phyloP scores from a whole-genome alignment of 345 rosid species.

The Carallia pectinifolia region DNA sequence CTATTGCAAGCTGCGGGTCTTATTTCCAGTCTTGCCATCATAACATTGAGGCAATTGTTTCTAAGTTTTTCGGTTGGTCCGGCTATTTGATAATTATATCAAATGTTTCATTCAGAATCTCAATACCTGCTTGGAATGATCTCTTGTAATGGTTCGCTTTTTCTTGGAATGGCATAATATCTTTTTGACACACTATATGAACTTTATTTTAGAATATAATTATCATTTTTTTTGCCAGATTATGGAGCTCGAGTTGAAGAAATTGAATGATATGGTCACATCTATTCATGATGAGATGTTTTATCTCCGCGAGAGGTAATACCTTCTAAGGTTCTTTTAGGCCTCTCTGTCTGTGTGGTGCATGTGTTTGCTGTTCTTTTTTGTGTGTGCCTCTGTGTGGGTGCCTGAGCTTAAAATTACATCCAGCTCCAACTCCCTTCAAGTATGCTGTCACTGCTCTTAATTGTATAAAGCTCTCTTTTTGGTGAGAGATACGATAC shows the following conservation, averaged over 20 bases:
- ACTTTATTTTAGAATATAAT: background rate
- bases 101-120: too few species aligned
- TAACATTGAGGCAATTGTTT: too few species aligned
- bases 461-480: too few species aligned
- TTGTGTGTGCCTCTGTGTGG: background rate
- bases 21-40: too few species aligned
- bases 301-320: constrained; percentile 76
- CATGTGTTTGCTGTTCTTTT: background rate
- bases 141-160: background rate
- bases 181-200: background rate
- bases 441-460: too few species aligned
- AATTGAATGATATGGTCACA: constrained; percentile 49
- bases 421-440: too few species aligned
- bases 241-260: constrained; percentile 69
- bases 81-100: too few species aligned
- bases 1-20: too few species aligned
- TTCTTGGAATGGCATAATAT: background rate
- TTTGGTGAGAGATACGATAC: too few species aligned
- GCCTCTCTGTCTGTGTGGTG: background rate
- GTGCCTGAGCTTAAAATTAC: background rate
- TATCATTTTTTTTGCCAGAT: constrained; percentile 35
- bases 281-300: constrained; percentile 82
- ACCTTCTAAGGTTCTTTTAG: background rate
- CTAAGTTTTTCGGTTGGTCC: too few species aligned
- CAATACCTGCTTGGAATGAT: too few species aligned